Evolutionary conservation across 495 filamentous ascomycete genomes (phyloP), one percentile per base, ranked within the genome.

Genomic region (Podospora tetraspora): DNA sequence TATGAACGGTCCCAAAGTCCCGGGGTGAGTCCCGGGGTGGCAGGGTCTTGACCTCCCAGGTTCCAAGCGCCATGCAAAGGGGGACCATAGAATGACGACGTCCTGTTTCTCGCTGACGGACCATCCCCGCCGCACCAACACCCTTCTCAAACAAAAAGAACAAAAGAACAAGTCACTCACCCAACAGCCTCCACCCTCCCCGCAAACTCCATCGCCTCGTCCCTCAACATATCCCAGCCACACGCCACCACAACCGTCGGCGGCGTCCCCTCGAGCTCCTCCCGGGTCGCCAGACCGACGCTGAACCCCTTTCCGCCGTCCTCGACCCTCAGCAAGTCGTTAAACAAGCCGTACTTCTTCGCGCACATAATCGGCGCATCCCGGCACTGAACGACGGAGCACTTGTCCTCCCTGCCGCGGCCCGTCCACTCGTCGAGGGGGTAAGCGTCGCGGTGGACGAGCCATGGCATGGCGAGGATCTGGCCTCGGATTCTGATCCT

Each of bases 151-250:
- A 25, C 65, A 34, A 21, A 19, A 19, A 34, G 2, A n/a, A 22
- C 43, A 3, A 9, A n/a, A 9, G 5, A 52, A 52, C 2, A 52
- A 9, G 43, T n/a, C 43, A 68, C 83, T 75, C 73, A 85, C 84
- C 81, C 80, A 71, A 78, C 79, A 68, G 78, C 79, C 63, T 73
- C 77, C 13, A 86, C 70, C 65, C 81, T 72, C 74, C 79, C 75
- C 22, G 77, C 81, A 70, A 76, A 84, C 60, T 79, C 73, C 22
- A 86, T 59, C 8, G 73, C 82, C 73, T 85, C 81, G 68, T 84
- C 82, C 9, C 83, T 73, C 27, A 85, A 72, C 6, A 79, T 78
- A 72, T 85, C 83, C 73, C 75, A 72, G 0, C 84, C 84, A 0
- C 79, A 74, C 64, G 85, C 72, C 11, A 82, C 75, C 70, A 86